Evolutionary conservation across 352 stramenopile genomes (phyloP).

Genomic region (Phytopythium delawarense): DNA sequence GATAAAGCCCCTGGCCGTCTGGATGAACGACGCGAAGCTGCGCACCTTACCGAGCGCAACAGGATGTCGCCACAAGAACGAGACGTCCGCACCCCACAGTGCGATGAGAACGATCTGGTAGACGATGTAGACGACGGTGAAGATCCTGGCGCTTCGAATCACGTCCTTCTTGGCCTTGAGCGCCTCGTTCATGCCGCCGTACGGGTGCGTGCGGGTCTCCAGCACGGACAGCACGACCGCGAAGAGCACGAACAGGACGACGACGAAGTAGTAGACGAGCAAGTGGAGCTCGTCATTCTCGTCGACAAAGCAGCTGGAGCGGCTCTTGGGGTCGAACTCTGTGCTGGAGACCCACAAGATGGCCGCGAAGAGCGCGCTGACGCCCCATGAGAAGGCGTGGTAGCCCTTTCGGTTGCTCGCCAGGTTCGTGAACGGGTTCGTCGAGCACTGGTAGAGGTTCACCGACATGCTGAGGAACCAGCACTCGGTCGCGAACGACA

Average conservation of each 20-base stretch:
- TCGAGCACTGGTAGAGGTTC: constrained; percentile 81
- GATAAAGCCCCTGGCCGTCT: constrained; percentile 74
- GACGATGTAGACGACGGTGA: constrained; percentile 74
- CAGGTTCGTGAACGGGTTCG: constrained; percentile 87
- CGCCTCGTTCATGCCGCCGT: constrained; percentile 72
- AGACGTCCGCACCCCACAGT: constrained; percentile 65
- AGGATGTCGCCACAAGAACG: constrained; percentile 33
- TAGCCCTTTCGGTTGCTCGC: constrained; percentile 67
- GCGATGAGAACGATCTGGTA: constrained; percentile 84
- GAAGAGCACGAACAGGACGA: constrained; percentile 65
- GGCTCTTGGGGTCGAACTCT: constrained; percentile 41
- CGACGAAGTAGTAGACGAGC: constrained; percentile 71
- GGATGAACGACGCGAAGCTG: constrained; percentile 61
- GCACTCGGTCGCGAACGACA: constrained; percentile 76
- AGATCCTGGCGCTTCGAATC: constrained; percentile 76
- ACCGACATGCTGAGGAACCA: constrained; percentile 88
- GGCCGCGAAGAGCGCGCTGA: constrained; percentile 44
- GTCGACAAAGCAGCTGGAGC: constrained; percentile 67
- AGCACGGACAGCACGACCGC: constrained; percentile 60
- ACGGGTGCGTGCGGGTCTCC: constrained; percentile 68
- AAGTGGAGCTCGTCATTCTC: constrained; percentile 61
- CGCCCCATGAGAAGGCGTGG: constrained; percentile 70
- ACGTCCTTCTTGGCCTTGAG: constrained; percentile 77
- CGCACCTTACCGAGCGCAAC: constrained; percentile 34
- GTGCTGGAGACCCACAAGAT: constrained; percentile 53